Conservation (phyloP, 1,284 basidiomycete genomes). For the Retiboletus flavoniger region DNA sequence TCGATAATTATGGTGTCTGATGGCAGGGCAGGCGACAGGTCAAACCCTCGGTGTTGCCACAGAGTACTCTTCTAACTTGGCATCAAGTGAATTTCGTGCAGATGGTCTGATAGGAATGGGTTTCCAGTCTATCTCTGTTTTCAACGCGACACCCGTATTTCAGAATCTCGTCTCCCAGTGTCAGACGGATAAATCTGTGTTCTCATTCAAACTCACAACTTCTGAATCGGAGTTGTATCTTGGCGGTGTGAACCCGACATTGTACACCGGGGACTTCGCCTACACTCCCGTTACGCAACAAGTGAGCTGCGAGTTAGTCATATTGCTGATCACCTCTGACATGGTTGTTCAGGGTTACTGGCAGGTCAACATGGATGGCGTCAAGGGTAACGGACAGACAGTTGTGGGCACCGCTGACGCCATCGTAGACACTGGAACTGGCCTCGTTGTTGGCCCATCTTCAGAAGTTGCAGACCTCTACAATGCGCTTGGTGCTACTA, state of each 20-base stretch:
- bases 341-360: conserved; percentile 27
- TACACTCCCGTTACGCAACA: conserved; percentile 10
- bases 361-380: conserved; percentile 26
- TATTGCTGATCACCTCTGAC: neutral
- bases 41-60: conserved; percentile 8
- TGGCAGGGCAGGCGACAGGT: too few species aligned
- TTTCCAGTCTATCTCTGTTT: conserved; percentile 14
- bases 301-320: conserved; percentile 7
- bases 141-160: conserved; percentile 11
- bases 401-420: conserved; percentile 18
- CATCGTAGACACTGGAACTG: conserved; percentile 45
- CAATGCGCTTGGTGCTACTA: conserved; percentile 13
- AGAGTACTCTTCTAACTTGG: conserved; percentile 7
- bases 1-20: too few species aligned
- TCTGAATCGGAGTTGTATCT: conserved; percentile 42
- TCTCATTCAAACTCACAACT: conserved; percentile 41
- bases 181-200: conserved; percentile 28
- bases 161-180: conserved; percentile 24
- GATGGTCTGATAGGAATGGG: conserved; percentile 25
- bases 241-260: conserved; percentile 34
- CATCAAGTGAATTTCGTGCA: neutral
- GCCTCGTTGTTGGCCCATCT: conserved; percentile 49
- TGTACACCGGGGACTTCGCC: conserved; percentile 18
- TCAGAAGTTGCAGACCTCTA: conserved; percentile 43
- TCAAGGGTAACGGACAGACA: conserved; percentile 11